Conservation (phyloP, 1,284 basidiomycete genomes). For the Peniophora sp. region DNA sequence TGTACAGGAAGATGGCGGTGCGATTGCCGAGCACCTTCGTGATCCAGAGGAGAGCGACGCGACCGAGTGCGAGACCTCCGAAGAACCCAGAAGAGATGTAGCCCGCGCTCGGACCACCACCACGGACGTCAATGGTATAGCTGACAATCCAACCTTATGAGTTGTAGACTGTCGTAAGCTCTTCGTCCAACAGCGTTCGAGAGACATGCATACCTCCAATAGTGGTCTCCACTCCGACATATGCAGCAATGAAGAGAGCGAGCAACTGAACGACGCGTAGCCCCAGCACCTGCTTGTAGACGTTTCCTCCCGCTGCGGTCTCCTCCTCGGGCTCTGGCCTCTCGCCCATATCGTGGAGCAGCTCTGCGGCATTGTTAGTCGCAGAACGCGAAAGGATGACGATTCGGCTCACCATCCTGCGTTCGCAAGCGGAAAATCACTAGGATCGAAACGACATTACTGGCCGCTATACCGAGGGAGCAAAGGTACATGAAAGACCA, state of each 20-base stretch:
- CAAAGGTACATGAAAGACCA: constrained; percentile 59
- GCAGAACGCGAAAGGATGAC: not conserved
- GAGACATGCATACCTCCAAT: constrained; percentile 36
- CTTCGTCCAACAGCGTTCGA: not conserved
- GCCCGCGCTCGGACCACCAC: constrained; percentile 21
- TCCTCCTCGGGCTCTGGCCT: constrained; percentile 26
- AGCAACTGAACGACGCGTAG: constrained; percentile 47
- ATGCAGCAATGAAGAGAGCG: constrained; percentile 55
- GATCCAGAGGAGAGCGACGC: constrained; percentile 37
- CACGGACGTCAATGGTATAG: constrained; percentile 31
- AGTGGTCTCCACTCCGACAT: constrained; percentile 61
- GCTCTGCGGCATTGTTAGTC: constrained; percentile 21
- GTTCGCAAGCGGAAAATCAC: constrained; percentile 43
- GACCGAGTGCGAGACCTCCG: constrained; percentile 34
- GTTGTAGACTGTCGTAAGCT: not conserved
- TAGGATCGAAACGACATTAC: constrained; percentile 35
- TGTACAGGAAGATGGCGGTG: constrained; percentile 29
- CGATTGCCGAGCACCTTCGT: constrained; percentile 40
- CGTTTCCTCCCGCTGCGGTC: constrained; percentile 29
- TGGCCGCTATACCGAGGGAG: constrained; percentile 45
- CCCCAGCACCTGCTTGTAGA: constrained; percentile 46
- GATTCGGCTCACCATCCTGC: constrained; percentile 33
- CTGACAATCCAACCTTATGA: constrained; percentile 52
- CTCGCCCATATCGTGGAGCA: constrained; percentile 9
- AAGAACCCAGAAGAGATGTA: constrained; percentile 29